phyloP scores from a whole-genome alignment of 805 yeast genomes.

The Brettanomyces naardenensis region DNA sequence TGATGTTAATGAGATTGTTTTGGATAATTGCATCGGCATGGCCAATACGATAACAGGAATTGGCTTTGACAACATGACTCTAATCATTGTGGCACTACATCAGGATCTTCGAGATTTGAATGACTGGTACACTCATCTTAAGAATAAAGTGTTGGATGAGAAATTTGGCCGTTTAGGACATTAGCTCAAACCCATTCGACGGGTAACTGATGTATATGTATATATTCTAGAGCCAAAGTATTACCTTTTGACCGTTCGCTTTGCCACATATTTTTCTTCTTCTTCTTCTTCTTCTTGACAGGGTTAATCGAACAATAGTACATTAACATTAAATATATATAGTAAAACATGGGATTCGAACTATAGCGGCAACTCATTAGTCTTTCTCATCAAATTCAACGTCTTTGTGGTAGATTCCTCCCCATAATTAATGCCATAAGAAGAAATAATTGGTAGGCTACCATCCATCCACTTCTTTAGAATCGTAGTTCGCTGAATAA shows the following conservation, averaged over 20 bases:
- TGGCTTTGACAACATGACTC: conserved; percentile 79
- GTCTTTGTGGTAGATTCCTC: conserved; percentile 50
- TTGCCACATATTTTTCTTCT: background rate
- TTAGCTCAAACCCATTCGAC: conserved; percentile 2
- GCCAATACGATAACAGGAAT: conserved; percentile 71
- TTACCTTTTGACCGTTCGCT: too few species aligned
- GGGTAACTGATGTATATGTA: background rate
- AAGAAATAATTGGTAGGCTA: conserved; percentile 32
- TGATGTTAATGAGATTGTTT: conserved; percentile 47
- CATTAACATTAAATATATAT: background rate
- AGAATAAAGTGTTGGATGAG: conserved; percentile 28
- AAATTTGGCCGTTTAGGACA: conserved; percentile 23
- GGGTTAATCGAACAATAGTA: too few species aligned
- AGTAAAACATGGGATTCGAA: background rate
- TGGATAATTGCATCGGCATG: conserved; percentile 61
- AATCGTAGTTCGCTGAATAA: conserved; percentile 67
- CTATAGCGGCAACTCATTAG: background rate
- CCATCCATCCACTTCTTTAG: conserved; percentile 49
- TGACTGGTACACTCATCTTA: conserved; percentile 54
- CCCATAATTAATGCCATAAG: conserved; percentile 57
- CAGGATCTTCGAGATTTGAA: conserved; percentile 29
- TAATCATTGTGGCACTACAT: conserved; percentile 60
- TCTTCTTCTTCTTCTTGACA: background rate
- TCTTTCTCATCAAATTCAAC: conserved; percentile 8
- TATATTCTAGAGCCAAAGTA: too few species aligned